These are phyloP conservation scores for Stemphylium vesicarium DNA, from an alignment of 2,329 filamentous ascomycete species.

Conservation along the genomic window DNA sequence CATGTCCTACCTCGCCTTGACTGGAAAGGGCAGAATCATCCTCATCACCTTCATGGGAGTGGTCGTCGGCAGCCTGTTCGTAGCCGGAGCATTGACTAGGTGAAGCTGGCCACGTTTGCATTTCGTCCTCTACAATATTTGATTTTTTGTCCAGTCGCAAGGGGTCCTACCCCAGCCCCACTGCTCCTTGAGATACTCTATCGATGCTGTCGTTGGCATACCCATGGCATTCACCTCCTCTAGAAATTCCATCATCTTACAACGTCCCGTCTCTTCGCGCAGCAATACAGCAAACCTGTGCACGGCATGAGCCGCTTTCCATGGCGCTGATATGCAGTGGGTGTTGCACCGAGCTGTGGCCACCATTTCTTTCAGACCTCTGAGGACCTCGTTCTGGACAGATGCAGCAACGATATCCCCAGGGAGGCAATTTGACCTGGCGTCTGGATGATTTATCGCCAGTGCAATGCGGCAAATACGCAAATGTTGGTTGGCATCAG, in stretches of 20 bases:
- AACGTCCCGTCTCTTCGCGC: slow-evolving; percentile 13
- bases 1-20: slow-evolving; percentile 60
- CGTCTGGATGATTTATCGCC: slow-evolving; percentile 7
- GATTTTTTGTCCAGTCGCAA: not conserved
- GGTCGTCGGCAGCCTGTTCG: slow-evolving; percentile 34
- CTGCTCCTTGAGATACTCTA: slow-evolving; percentile 15
- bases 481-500: slow-evolving; percentile 26
- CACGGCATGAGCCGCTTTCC: slow-evolving; percentile 19
- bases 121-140: not conserved
- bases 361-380: slow-evolving; percentile 22
- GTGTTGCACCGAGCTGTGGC: slow-evolving; percentile 24
- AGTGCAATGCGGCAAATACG: slow-evolving; percentile 23
- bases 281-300: slow-evolving; percentile 20
- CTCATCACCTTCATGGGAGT: slow-evolving; percentile 41
- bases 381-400: slow-evolving; percentile 7
- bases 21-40: slow-evolving; percentile 54
- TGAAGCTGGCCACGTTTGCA: slow-evolving; percentile 6
- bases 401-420: not conserved
- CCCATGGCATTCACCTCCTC: slow-evolving; percentile 23
- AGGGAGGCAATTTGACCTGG: not conserved
- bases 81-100: slow-evolving; percentile 26
- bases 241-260: slow-evolving; percentile 25
- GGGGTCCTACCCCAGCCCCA: slow-evolving; percentile 16
- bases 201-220: slow-evolving; percentile 20
- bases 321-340: slow-evolving; percentile 13